These are phyloP conservation scores for Chalciporus sp. DNA, from an alignment of 1,284 basidiomycete genomes.

Conservation along the genomic window DNA sequence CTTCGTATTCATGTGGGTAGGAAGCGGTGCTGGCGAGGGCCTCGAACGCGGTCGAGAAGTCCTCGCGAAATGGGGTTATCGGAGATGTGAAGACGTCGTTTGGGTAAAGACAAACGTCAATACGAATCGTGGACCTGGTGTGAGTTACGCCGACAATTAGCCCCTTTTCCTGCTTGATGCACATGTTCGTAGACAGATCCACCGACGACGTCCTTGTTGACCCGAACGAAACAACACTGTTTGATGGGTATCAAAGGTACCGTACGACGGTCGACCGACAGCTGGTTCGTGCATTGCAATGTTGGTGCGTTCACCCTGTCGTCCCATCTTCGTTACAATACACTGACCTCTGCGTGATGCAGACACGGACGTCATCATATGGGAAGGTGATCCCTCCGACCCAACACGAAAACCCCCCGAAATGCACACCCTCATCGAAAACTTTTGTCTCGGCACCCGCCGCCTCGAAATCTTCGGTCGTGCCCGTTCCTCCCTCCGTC, in stretches of 20 bases:
- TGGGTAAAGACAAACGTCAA: slow-evolving; percentile 92
- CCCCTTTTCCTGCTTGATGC: not conserved
- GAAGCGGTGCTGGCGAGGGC: slow-evolving; percentile 87
- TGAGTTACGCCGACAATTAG: slow-evolving; percentile 38
- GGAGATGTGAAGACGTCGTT: slow-evolving; percentile 95
- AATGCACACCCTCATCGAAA: slow-evolving; percentile 94
- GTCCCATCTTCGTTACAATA: slow-evolving; percentile 24
- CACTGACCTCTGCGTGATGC: slow-evolving; percentile 3
- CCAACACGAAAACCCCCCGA: slow-evolving; percentile 90
- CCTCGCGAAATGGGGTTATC: slow-evolving; percentile 92
- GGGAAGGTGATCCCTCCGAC: slow-evolving; percentile 84
- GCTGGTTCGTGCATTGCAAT: slow-evolving; percentile 97
- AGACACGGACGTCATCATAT: slow-evolving; percentile 97
- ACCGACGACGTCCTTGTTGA: slow-evolving; percentile 81
- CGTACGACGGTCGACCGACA: slow-evolving; percentile 90
- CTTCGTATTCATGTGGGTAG: slow-evolving; percentile 97
- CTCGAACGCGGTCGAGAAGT: slow-evolving; percentile 92
- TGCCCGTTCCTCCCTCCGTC: slow-evolving; percentile 68
- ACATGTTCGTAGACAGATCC: slow-evolving; percentile 62
- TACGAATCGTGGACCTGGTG: slow-evolving; percentile 72
- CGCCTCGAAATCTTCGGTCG: slow-evolving; percentile 91
- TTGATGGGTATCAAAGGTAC: slow-evolving; percentile 99
- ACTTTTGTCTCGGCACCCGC: slow-evolving; percentile 94
- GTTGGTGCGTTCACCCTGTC: slow-evolving; percentile 55
- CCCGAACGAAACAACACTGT: slow-evolving; percentile 93